Base-by-base conservation (phyloP, 108 stramenopile genomes). In the Nitzschia putrida region DNA sequence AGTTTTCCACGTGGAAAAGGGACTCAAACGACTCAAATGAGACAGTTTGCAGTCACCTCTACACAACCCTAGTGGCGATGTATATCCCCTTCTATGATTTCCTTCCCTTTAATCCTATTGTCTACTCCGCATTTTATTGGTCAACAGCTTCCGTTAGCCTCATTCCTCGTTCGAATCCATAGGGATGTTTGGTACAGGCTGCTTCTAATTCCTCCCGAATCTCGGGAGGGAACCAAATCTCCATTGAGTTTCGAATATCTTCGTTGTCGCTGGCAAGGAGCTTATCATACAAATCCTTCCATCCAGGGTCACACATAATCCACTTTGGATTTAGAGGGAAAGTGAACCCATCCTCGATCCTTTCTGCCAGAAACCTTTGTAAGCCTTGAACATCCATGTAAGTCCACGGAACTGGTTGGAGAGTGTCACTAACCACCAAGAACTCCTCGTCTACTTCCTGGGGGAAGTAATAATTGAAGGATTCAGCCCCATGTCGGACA, bases 291-390 rank as follows among this genome's bases (percentile, higher is more conserved):
- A 88, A 71, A 14, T 78, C 23, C 55, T 78, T 83, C 87, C 87
- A 88, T 13, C 87, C 87, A 38, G 81, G 81, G 75, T 87, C 86
- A 56, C 81, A 82, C 10, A 87, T 58, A n/a, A 87, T 73, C 86
- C 83, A 84, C 58, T 79, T 69, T 69, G 86, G 75, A 64, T 85
- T 85, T 42, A 85, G 24, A 26, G 81, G 85, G 58, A 86, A 86
- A 16, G 80, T 73, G 29, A 75, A 86, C 5, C 85, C 85, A 16
- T 73, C 83, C 24, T 86, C 78, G 66, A 86, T 79, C 40, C 73
- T 73, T 11, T 57, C 40, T 9, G 53, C 40, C 7, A 86, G 64
- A 24, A 79, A 23, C 21, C 77, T 57, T 59, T 82, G 85, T 29
- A 86, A 53, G 37, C 72, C 78, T 55, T 65, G 20, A 8, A 44